These are phyloP conservation scores for Castanea crenata DNA, from an alignment of 306 rosid genomes.

Conservation along the genomic window DNA sequence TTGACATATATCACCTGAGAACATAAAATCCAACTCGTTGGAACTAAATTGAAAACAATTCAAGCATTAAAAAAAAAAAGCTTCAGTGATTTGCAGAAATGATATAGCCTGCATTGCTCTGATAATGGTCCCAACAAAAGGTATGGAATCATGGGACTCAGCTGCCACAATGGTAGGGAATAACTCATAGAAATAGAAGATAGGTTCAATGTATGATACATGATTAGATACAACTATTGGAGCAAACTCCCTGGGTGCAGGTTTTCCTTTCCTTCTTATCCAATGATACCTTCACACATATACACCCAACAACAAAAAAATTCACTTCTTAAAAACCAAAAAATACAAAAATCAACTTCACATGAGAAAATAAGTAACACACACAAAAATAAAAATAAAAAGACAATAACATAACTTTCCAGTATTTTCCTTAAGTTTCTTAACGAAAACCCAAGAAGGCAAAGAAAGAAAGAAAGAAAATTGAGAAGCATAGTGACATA, in stretches of 20 bases:
- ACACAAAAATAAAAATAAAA: background rate
- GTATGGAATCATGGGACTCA: slow-evolving; percentile 91
- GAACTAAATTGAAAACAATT: slow-evolving; percentile 12
- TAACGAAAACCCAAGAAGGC: background rate
- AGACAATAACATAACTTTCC: background rate
- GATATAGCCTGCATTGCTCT: slow-evolving; percentile 95
- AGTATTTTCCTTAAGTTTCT: background rate
- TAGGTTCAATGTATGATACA: slow-evolving; percentile 89
- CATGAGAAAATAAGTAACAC: background rate
- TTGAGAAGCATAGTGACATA: too few species aligned
- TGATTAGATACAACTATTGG: slow-evolving; percentile 95
- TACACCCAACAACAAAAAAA: background rate
- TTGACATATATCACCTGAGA: slow-evolving; percentile 88
- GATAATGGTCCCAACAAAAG: slow-evolving; percentile 91
- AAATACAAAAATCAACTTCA: slow-evolving; percentile 7
- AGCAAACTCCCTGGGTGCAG: slow-evolving; percentile 83
- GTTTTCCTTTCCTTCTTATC: slow-evolving; percentile 90
- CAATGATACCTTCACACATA: slow-evolving; percentile 79
- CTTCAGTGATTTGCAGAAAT: slow-evolving; percentile 7
- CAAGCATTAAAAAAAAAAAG: slow-evolving; percentile 7
- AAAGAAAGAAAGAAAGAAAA: too few species aligned
- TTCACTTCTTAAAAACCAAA: slow-evolving; percentile 4
- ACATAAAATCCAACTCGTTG: slow-evolving; percentile 14
- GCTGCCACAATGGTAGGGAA: slow-evolving; percentile 93
- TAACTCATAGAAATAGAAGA: slow-evolving; percentile 91